A percentile compares a stretch with the other conserved stretches of the same genome.
Conservation (phyloP, 139 green algal genomes). For the Tetraselmis chui region DNA sequence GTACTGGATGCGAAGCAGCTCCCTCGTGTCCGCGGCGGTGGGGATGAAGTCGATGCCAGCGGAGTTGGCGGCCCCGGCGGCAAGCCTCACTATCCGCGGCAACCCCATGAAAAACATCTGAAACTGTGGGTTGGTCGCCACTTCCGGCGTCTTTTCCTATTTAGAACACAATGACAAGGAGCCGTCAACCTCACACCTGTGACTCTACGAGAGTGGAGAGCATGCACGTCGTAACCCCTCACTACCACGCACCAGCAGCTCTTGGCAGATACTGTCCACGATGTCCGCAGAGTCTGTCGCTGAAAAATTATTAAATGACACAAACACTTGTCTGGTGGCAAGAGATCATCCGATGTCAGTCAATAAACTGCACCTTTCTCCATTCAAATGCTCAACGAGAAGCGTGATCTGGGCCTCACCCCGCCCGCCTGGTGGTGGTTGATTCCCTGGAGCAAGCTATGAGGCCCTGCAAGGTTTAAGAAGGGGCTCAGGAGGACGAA, state of each 20-base stretch:
- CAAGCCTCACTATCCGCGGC: slow-evolving; percentile 1
- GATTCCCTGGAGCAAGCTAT: too few species aligned
- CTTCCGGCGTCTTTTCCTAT: neutral
- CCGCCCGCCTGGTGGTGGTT: too few species aligned
- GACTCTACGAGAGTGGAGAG: too few species aligned
- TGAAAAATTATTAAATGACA: slow-evolving; percentile 10
- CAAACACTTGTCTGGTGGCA: neutral
- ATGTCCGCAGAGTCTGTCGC: slow-evolving; percentile 4
- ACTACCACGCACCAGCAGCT: slow-evolving; percentile 8
- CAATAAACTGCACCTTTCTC: too few species aligned
- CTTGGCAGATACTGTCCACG: slow-evolving; percentile 17
- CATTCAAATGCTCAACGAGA: too few species aligned
- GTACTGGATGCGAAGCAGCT: neutral
- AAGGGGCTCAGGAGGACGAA: too few species aligned
- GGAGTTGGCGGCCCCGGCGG: slow-evolving; percentile 8
- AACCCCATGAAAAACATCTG: slow-evolving; percentile 9
- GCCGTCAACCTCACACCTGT: too few species aligned
- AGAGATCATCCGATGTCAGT: too few species aligned
- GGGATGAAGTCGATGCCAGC: slow-evolving; percentile 16
- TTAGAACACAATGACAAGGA: too few species aligned
- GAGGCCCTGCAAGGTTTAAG: too few species aligned
- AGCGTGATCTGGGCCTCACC: too few species aligned
- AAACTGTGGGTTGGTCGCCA: neutral
- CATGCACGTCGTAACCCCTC: neutral
- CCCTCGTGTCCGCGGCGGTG: slow-evolving; percentile 7